Conservation (phyloP, 140 eudicot genomes). For the Senecio squalidus region DNA sequence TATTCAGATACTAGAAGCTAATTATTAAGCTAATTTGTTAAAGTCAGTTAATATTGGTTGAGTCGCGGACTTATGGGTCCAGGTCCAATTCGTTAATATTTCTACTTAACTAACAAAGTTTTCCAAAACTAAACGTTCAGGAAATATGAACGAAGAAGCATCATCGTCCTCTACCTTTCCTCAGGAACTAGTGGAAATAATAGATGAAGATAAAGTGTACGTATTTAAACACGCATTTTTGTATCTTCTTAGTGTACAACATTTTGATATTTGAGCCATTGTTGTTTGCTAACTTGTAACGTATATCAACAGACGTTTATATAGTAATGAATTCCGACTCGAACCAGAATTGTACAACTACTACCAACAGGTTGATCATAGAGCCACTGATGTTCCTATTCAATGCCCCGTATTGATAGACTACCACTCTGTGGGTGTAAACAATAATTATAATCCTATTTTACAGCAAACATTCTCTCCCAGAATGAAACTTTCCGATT, state of each 20-base stretch:
- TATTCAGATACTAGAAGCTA: background rate
- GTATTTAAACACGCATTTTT: constrained; percentile 1
- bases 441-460: constrained; percentile 1
- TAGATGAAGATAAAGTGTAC: constrained; percentile 22
- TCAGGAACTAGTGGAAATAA: constrained; percentile 23
- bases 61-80: too few relatives aligned
- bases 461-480: constrained; percentile 21
- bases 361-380: constrained; percentile 21
- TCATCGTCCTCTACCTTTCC: constrained; percentile 30
- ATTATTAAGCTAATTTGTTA: too few relatives aligned
- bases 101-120: background rate
- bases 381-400: constrained; percentile 11
- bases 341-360: constrained; percentile 27
- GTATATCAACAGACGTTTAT: constrained; percentile 20
- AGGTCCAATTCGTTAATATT: too few relatives aligned
- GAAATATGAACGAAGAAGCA: constrained; percentile 30
- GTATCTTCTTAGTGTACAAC: constrained; percentile 1
- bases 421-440: constrained; percentile 16
- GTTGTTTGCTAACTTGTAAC: background rate
- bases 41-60: too few relatives aligned
- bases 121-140: background rate
- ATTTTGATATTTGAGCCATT: background rate
- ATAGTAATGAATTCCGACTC: constrained; percentile 12
- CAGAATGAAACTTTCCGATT: constrained; percentile 12
- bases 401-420: constrained; percentile 23